Evolutionary conservation across 2,329 filamentous ascomycete genomes (phyloP).

Genomic region (Venturia aucupariae): DNA sequence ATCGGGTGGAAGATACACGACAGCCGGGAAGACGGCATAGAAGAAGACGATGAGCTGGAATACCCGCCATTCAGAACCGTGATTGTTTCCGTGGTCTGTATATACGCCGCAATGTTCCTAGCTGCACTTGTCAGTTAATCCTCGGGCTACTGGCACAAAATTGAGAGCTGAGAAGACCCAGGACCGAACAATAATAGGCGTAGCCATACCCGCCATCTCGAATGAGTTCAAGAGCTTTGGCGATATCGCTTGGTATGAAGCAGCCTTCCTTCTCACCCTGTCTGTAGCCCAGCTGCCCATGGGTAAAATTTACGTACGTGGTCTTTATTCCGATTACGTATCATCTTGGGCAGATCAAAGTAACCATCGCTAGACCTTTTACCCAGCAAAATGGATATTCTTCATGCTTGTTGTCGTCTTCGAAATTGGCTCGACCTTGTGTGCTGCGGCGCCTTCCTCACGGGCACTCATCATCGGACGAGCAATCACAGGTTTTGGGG

Average conservation of each 20-base stretch:
- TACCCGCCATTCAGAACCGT: slow-evolving; percentile 1
- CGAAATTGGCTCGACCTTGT: slow-evolving; percentile 17
- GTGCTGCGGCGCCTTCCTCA: slow-evolving; percentile 16
- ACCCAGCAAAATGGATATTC: slow-evolving; percentile 12
- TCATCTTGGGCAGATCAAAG: slow-evolving; percentile 18
- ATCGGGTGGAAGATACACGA: background rate
- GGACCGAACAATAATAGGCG: slow-evolving; percentile 17
- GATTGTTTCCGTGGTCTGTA: background rate
- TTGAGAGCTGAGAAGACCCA: background rate
- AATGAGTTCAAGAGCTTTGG: slow-evolving; percentile 18
- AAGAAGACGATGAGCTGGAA: background rate
- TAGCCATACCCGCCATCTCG: slow-evolving; percentile 18
- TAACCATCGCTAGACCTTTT: slow-evolving; percentile 13
- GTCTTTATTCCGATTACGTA: background rate
- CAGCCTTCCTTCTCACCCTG: slow-evolving; percentile 13
- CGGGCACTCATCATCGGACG: slow-evolving; percentile 17
- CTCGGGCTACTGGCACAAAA: background rate
- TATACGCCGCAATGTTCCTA: slow-evolving; percentile 12
- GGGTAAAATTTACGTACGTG: slow-evolving; percentile 12
- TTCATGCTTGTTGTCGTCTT: slow-evolving; percentile 15
- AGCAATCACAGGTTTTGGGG: slow-evolving; percentile 17
- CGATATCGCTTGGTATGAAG: slow-evolving; percentile 15
- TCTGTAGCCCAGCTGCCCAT: slow-evolving; percentile 7
- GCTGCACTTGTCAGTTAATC: slow-evolving; percentile 5
- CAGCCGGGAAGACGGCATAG: background rate